These are phyloP conservation scores for Angophora floribunda DNA, from an alignment of 345 rosid genomes.

Conservation along the genomic window DNA sequence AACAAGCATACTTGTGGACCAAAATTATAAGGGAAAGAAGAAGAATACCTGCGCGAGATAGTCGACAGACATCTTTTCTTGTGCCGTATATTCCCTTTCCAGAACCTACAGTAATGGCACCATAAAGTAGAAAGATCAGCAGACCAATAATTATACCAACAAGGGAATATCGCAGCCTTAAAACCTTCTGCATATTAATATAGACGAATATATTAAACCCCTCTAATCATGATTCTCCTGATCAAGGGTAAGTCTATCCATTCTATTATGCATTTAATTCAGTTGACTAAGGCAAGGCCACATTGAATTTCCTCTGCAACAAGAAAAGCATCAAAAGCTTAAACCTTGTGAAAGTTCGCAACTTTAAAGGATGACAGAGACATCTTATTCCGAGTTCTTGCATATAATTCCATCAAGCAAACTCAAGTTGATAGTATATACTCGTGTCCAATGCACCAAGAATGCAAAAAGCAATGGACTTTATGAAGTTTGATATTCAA, in stretches of 20 bases:
- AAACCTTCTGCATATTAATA: not conserved
- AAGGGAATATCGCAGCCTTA: not conserved
- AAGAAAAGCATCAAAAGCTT: not conserved
- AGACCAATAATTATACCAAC: not conserved
- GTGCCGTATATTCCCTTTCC: conserved; percentile 33
- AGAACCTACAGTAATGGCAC: conserved; percentile 43
- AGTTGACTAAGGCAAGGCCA: not conserved
- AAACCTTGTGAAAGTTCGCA: not conserved
- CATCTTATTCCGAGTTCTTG: not conserved
- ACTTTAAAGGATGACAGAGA: not conserved
- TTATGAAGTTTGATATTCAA: not conserved
- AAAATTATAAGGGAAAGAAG: not conserved
- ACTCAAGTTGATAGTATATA: not conserved
- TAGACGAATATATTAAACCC: not conserved
- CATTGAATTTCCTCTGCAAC: not conserved
- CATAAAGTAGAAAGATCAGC: not conserved
- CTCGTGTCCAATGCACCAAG: not conserved
- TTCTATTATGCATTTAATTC: not conserved
- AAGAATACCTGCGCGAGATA: conserved; percentile 57
- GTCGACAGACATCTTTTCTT: conserved; percentile 43
- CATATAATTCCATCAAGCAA: not conserved
- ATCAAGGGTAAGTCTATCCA: not conserved
- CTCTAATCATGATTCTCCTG: not conserved
- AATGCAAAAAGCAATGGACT: not conserved
- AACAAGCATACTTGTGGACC: not conserved